These are phyloP conservation scores for Brettanomyces naardenensis DNA, from an alignment of 805 yeast species.

Conservation along the genomic window DNA sequence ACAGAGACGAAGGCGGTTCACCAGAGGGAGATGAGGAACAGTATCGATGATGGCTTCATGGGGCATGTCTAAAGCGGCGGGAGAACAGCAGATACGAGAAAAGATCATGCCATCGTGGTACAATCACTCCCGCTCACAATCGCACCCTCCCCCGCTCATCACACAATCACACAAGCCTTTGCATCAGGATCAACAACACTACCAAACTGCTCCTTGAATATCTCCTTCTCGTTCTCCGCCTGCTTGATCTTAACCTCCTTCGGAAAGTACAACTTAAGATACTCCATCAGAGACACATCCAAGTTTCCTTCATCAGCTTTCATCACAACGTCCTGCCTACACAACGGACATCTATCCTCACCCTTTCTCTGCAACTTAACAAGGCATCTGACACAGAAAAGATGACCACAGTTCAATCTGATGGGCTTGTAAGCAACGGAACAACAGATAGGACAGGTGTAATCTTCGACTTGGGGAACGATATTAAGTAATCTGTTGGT, in stretches of 20 bases:
- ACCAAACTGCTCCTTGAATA: conserved; percentile 34
- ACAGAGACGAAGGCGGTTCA: no score
- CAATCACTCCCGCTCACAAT: no score
- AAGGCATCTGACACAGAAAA: conserved; percentile 66
- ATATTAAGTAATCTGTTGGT: conserved; percentile 45
- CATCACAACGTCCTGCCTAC: conserved; percentile 47
- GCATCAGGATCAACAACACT: conserved; percentile 21
- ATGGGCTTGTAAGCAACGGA: conserved; percentile 69
- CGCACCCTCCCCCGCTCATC: no score
- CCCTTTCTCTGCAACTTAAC: conserved; percentile 55
- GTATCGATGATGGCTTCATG: no score
- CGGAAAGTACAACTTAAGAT: conserved; percentile 58
- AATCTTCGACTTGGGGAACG: conserved; percentile 70
- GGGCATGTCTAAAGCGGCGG: no score
- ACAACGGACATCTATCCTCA: conserved; percentile 61
- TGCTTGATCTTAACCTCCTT: conserved; percentile 56
- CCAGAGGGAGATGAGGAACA: no score
- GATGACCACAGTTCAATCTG: conserved; percentile 52
- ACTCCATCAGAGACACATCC: conserved; percentile 43
- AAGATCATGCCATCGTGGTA: no score
- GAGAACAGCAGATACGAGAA: no score
- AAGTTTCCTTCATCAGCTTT: conserved; percentile 53
- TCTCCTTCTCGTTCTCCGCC: conserved; percentile 42
- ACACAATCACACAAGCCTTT: conserved; percentile 21
- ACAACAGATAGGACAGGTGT: conserved; percentile 66